Base-by-base conservation (phyloP, 345 rosid genomes). In the Euphorbia lathyris region DNA sequence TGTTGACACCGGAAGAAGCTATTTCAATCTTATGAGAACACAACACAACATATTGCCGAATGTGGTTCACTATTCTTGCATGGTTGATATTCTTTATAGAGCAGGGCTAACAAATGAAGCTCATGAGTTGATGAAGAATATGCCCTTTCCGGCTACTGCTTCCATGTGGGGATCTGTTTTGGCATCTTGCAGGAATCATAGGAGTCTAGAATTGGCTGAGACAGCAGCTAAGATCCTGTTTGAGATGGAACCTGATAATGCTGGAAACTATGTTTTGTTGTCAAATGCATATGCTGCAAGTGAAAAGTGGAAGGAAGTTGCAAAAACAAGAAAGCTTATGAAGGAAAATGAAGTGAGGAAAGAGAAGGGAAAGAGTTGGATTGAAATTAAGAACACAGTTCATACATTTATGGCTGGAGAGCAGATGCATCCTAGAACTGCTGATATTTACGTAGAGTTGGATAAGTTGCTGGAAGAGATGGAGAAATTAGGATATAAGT, bases 91-190 rank as follows among this genome's bases (percentile, higher is more conserved):
- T 74, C 87, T 92, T 63, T 85, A 89, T 48, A 79, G 93, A 7
- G 88, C 88, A 59, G 97, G 97, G 42, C 68, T 67, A 61, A 60
- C 84, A 26, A 70, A 36, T 30, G 94, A 96, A 76, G 97, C 98
- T 27, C 72, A 66, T 75, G 82, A 86, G 71, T 50, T 95, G 69
- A 83, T 89, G 30, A 74, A 55, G 65, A 77, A 58, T 67, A 83
- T 89, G 84, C 95, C 98, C 42, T 84, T 89, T 48, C 86, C 70
- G 55, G 84, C 89, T 9, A 89, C 88, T 38, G 82, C 90, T 47
- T 76, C 89, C 26, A 90, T 90, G 80, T 92, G 95, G 98, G 96
- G 96, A 12, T 89, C 96, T n/a, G 83, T 89, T 67, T 78, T 88
- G 40, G 88, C 89, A 52, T 89, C 91, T 65, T 87, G 97, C 77